Base-by-base conservation (phyloP, 2,329 filamentous ascomycete genomes). In the Exophiala viscosa region DNA sequence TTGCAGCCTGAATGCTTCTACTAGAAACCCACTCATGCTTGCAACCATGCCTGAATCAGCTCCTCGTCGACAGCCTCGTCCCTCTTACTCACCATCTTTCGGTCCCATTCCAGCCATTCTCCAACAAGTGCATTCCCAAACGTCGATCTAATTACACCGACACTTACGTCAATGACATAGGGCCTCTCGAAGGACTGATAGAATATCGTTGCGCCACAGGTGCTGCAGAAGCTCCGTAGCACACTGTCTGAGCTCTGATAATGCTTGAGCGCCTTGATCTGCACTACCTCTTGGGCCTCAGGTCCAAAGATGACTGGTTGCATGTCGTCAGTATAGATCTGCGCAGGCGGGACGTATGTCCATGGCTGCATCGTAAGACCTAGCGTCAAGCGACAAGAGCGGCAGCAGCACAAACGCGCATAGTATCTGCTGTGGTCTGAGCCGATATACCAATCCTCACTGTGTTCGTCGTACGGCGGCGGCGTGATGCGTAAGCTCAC, bases 321-420 rank as follows among this genome's bases (percentile, higher is more conserved):
- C 11, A 68, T 62, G 43, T 73, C 56, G 20, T 31, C 34, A 20
- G 80, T 71, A 14, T 72, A 67, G 48, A 88, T 81, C 60, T 85
- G 83, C 1, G 69, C 66, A n/a, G 74, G 72, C 1, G 83, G 82
- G 0, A 87, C 69, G 62, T 87, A 88, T 0, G 81, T 75, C 85
- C 85, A 88, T 0, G 78, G 71, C 60, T 85, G 79, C 42, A 87
- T 76, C 50, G 86, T 82, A 58, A 82, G 84, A 2, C 84, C 84
- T 1, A 79, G 76, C 0, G 70, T 67, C 3, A 83, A 70, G 5
- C 84, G 80, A 64, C 85, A 89, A 2, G 81, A 80, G 4, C 69
- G 73, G 66, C 85, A 88, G 1, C 76, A 73, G 61, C 84, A 87
- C 6, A 78, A 75, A 1, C 81, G 81, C 2, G 81, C 79, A 1